These are phyloP conservation scores for Zizania palustris DNA, from an alignment of 202 grass and related monocot genomes.

Conservation along the genomic window DNA sequence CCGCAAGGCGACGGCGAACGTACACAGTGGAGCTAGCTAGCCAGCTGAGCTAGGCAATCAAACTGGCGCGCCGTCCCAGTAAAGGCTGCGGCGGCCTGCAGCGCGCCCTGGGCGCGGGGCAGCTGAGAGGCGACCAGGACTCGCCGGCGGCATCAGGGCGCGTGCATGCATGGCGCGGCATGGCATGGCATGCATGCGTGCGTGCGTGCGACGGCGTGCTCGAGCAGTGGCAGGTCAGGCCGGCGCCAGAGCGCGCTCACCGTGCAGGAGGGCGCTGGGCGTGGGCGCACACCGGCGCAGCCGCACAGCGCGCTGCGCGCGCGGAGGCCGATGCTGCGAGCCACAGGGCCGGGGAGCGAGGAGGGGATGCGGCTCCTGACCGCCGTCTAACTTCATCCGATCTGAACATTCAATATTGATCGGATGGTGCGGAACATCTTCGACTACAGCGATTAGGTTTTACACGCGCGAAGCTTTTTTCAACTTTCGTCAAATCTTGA, in stretches of 20 bases:
- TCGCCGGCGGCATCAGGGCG: slow-evolving; percentile 28
- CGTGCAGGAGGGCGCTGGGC: background rate
- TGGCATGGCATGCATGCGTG: slow-evolving; percentile 14
- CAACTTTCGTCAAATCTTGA: too few relatives aligned
- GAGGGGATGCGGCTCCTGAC: too few relatives aligned
- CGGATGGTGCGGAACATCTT: too few relatives aligned
- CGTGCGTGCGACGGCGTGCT: slow-evolving; percentile 21
- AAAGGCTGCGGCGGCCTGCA: background rate
- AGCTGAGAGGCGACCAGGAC: background rate
- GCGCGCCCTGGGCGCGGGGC: background rate
- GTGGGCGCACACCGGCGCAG: background rate
- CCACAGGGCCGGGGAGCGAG: too few relatives aligned
- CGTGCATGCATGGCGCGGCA: slow-evolving; percentile 26
- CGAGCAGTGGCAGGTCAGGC: background rate
- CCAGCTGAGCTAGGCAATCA: background rate
- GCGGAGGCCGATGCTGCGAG: slow-evolving; percentile 13
- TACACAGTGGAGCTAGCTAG: background rate
- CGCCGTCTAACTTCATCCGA: too few relatives aligned
- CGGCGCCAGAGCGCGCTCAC: background rate
- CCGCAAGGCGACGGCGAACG: background rate
- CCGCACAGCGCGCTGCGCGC: background rate
- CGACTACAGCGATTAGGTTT: too few relatives aligned
- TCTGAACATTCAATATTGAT: too few relatives aligned
- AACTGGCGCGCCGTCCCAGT: slow-evolving; percentile 35
- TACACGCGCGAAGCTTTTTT: too few relatives aligned